Percentiles rank a stretch among this genome's conserved stretches.
phyloP scores from a whole-genome alignment of 345 rosid genomes.

The Rhodamnia rubescens region DNA sequence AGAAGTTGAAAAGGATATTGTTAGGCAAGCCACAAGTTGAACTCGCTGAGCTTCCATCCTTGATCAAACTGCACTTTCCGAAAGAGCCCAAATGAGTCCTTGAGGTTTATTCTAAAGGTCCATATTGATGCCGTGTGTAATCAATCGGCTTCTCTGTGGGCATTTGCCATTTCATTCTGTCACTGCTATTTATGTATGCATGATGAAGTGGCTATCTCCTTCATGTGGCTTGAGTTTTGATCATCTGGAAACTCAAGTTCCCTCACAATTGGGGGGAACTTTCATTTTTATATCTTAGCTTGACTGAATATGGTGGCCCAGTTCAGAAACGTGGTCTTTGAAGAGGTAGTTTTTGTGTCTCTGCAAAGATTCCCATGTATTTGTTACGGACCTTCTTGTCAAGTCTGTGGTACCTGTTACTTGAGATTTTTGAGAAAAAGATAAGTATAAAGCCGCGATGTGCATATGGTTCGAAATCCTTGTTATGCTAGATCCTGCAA shows the following conservation, averaged over 20 bases:
- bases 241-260: not conserved
- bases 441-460: not conserved
- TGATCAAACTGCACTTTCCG: slow-evolving; percentile 80
- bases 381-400: not conserved
- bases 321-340: not conserved
- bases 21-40: slow-evolving; percentile 72
- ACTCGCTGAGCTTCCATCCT: slow-evolving; percentile 67
- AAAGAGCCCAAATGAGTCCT: slow-evolving; percentile 42
- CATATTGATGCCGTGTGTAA: not conserved
- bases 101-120: not conserved
- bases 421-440: not conserved
- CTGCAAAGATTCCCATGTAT: not conserved
- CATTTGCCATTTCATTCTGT: not conserved
- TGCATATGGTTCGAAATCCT: not conserved
- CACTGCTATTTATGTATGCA: not conserved
- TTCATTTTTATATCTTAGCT: not conserved
- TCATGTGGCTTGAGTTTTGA: not conserved
- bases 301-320: not conserved
- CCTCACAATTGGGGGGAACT: not conserved
- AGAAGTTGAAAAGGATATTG: slow-evolving; percentile 59
- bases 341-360: not conserved
- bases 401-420: not conserved
- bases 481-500: not conserved
- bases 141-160: not conserved
- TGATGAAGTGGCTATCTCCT: not conserved